Percentiles rank a stretch among this genome's conserved stretches.
phyloP scores from a whole-genome alignment of 2,329 filamentous ascomycete genomes.

The Aureobasidium melanogenum region DNA sequence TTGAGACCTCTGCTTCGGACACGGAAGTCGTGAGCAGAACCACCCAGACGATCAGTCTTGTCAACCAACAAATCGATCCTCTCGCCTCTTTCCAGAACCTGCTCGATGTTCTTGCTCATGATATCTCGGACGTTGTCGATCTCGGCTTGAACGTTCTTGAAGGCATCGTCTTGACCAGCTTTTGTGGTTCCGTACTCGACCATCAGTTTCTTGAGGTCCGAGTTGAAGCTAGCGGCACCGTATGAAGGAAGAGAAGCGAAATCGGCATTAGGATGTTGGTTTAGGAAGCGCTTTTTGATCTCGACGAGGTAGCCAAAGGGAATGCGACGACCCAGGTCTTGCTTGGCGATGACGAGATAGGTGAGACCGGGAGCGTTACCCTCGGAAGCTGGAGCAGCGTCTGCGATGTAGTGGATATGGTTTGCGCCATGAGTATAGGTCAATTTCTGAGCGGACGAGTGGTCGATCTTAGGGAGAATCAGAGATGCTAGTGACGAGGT shows the following conservation, averaged over 20 bases:
- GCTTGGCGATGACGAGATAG: slow-evolving; percentile 81
- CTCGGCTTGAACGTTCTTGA: slow-evolving; percentile 74
- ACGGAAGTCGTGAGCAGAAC: slow-evolving; percentile 81
- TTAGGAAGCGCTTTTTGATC: slow-evolving; percentile 79
- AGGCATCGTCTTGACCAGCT: slow-evolving; percentile 68
- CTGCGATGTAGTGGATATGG: slow-evolving; percentile 92
- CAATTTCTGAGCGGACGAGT: slow-evolving; percentile 71
- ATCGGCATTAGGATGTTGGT: slow-evolving; percentile 59
- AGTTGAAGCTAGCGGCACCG: slow-evolving; percentile 82
- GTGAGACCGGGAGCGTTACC: slow-evolving; percentile 64
- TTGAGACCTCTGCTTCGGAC: slow-evolving; percentile 78
- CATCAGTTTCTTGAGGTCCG: slow-evolving; percentile 66
- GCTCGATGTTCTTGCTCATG: slow-evolving; percentile 93
- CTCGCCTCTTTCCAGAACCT: slow-evolving; percentile 80
- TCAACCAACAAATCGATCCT: slow-evolving; percentile 88
- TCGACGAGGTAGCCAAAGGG: slow-evolving; percentile 89
- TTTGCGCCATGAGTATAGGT: slow-evolving; percentile 79
- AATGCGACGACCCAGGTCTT: slow-evolving; percentile 73
- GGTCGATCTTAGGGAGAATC: slow-evolving; percentile 90
- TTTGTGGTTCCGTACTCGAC: slow-evolving; percentile 73
- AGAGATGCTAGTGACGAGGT: slow-evolving; percentile 82
- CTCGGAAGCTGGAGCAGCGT: slow-evolving; percentile 41
- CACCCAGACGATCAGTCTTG: slow-evolving; percentile 88
- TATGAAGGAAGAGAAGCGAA: slow-evolving; percentile 77
- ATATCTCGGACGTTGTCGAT: slow-evolving; percentile 88